Evolutionary conservation across 164 flowering plant species (phyloP).

Genomic region (Berberis vulgaris): DNA sequence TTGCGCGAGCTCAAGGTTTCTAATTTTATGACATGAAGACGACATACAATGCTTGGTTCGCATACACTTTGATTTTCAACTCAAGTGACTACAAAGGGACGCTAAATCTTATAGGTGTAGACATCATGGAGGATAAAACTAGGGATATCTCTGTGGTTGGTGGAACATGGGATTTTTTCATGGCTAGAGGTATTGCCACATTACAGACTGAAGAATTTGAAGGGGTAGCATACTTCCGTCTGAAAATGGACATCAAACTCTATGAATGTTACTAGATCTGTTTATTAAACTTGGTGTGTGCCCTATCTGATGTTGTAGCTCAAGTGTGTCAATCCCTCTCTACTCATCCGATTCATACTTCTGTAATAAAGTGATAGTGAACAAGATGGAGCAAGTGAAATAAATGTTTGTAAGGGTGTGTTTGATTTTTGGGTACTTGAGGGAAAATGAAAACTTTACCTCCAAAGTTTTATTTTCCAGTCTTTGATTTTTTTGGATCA

Average conservation of each 20-base stretch:
- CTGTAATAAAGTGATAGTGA: too few species aligned
- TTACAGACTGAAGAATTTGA: conserved; percentile 56
- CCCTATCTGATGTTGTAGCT: too few species aligned
- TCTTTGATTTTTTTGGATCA: too few species aligned
- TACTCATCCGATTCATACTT: too few species aligned
- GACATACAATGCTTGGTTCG: conserved; percentile 52
- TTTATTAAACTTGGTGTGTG: too few species aligned
- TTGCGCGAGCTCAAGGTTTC: conserved; percentile 76
- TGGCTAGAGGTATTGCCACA: conserved; percentile 71
- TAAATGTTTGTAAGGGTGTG: too few species aligned
- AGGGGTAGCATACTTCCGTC: conserved; percentile 64
- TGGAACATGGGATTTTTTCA: conserved; percentile 84
- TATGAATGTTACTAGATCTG: conserved; percentile 47
- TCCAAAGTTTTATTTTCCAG: too few species aligned
- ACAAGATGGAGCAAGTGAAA: too few species aligned
- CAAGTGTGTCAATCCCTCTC: too few species aligned
- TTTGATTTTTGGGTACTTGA: too few species aligned
- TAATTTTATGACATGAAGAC: conserved; percentile 59
- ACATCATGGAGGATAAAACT: conserved; percentile 56
- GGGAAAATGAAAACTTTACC: too few species aligned
- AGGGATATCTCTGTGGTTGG: conserved; percentile 73
- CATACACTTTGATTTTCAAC: conserved; percentile 53
- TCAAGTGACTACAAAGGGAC: conserved; percentile 48
- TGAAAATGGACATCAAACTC: conserved; percentile 49
- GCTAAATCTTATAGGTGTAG: conserved; percentile 60